Percentiles rank a stretch among this genome's conserved stretches.
Conservation (phyloP, 345 rosid species). For the Acer campestre region DNA sequence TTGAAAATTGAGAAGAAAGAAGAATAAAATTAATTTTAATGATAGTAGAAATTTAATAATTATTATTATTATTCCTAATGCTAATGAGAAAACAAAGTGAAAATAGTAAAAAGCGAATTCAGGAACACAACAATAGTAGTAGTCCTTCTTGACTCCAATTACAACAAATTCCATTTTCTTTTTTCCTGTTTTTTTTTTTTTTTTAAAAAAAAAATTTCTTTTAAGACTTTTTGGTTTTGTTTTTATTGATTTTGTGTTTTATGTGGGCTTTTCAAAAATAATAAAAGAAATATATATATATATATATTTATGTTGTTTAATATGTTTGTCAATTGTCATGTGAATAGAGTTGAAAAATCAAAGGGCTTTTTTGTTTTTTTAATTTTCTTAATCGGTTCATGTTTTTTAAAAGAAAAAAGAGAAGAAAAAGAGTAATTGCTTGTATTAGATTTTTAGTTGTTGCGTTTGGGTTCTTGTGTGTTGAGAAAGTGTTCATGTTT, state of each 20-base stretch:
- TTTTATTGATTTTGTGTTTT: constrained; percentile 12
- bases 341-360: background rate
- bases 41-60: constrained; percentile 8
- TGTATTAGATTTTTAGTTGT: background rate
- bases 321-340: background rate
- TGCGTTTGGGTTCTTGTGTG: constrained; percentile 18
- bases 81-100: constrained; percentile 25
- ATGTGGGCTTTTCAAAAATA: background rate
- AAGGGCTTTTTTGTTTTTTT: background rate
- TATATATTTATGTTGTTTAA: background rate
- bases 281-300: background rate
- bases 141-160: constrained; percentile 31
- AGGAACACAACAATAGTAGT: constrained; percentile 29
- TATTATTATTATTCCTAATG: background rate
- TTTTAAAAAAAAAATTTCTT: background rate
- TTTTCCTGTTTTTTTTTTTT: background rate
- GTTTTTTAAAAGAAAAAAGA: background rate
- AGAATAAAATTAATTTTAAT: constrained; percentile 4
- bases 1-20: constrained; percentile 21
- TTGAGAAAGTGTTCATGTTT: constrained; percentile 2
- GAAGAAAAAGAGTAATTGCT: background rate
- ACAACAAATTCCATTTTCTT: constrained; percentile 28
- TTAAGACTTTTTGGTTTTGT: constrained; percentile 17
- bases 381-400: background rate
- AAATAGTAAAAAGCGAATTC: constrained; percentile 37